Base-by-base conservation (phyloP, 441 rosid genomes). In the Adansonia madagascariensis region DNA sequence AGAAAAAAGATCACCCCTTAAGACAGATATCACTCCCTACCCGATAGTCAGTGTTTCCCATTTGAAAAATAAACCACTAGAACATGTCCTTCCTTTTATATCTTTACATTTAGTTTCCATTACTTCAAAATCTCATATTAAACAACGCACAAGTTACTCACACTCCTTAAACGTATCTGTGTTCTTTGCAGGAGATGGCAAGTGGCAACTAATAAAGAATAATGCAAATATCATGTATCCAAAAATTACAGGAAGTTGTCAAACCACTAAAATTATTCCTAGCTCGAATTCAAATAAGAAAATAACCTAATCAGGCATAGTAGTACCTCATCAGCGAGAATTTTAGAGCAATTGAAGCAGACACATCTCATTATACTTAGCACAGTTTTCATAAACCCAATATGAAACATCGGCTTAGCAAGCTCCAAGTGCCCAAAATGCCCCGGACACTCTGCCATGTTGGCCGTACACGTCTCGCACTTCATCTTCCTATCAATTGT, bases 401-500 rank as follows among this genome's bases (percentile, higher is more conserved):
- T 92, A 81, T 97, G 99, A 64, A 84, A 97, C 99, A 97, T 94
- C 0, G 99, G 98, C 90, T 97, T 97, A 35, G 41, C 41, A 35
- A 97, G 96, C 92, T 97, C 99, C 75, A 97, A 82, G 77, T 94
- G 98, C 47, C 99, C 99, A 82, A 97, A 97, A 78, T 94, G 99
- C 1, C 99, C 99, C 0, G 98, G 95, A 69, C 99, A 97, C 84
- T 94, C 99, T 0, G 97, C 99, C 99, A 97, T 94, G 81, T 88
- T 94, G 0, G 98, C 99, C 7, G 91, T 90, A 75, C 99, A 97
- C 8, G 97, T 97, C 61, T 94, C 98, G 12, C 99, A 97, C 90
- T 94, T 94, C 84, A 88, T 77, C 82, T 97, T 97, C 81, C 98
- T 84, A 75, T 97, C 98, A 71, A 97, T 97, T 0, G 99, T 97